A percentile compares a stretch with the other conserved stretches of the same genome.
Evolutionary conservation across 2,329 filamentous ascomycete genomes (phyloP).

Genomic region (Aspergillus viridinutans): DNA sequence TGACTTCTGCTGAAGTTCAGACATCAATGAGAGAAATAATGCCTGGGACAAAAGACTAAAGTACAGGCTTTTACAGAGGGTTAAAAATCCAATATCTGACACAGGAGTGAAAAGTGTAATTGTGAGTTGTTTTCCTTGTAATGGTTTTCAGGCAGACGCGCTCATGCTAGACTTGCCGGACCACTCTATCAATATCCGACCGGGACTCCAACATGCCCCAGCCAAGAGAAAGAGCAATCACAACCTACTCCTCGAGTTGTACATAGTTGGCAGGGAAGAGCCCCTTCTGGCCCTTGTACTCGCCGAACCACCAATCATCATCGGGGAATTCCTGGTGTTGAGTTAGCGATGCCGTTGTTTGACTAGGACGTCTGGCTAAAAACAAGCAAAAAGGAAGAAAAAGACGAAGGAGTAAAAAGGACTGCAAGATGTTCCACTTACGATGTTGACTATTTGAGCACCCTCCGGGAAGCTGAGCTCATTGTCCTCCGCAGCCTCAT

Average conservation of each 20-base stretch:
- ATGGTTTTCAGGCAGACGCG: background rate
- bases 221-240: background rate
- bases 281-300: slow-evolving; percentile 72
- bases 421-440: slow-evolving; percentile 43
- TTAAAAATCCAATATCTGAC: background rate
- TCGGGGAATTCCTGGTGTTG: slow-evolving; percentile 77
- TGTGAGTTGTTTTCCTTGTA: background rate
- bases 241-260: slow-evolving; percentile 15
- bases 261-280: slow-evolving; percentile 66
- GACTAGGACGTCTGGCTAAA: background rate
- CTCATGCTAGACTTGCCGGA: background rate
- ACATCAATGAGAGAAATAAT: background rate
- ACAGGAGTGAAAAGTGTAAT: background rate
- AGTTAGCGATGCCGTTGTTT: slow-evolving; percentile 18
- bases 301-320: slow-evolving; percentile 97
- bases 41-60: background rate
- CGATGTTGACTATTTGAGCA: slow-evolving; percentile 72
- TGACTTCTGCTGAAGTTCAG: background rate
- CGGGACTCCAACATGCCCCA: background rate
- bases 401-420: background rate
- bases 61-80: background rate
- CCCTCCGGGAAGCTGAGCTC: slow-evolving; percentile 81
- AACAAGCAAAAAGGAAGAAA: background rate
- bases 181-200: background rate
- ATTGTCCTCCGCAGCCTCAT: slow-evolving; percentile 95